Evolutionary conservation across 176 grass and related monocot species (phyloP).

Genomic region (Guadua angustifolia): DNA sequence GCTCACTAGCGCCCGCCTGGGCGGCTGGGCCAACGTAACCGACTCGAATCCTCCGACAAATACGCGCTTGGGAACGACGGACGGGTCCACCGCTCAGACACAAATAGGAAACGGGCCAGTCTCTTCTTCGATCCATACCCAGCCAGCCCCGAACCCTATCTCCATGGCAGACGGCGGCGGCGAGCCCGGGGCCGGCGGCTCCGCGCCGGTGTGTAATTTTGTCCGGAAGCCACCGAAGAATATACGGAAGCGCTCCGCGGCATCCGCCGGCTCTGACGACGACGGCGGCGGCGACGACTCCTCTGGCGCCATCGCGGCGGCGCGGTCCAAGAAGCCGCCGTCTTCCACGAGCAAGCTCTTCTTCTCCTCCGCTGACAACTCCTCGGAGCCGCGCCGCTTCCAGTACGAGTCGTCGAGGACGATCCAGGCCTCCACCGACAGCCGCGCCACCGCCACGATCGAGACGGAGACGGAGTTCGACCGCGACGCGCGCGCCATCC

Average conservation of each 20-base stretch:
- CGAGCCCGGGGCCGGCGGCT: slow-evolving; percentile 31
- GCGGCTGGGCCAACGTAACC: neutral
- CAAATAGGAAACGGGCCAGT: neutral
- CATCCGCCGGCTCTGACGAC: slow-evolving; percentile 48
- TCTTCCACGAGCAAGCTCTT: slow-evolving; percentile 57
- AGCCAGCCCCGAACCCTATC: slow-evolving; percentile 18
- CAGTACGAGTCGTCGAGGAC: slow-evolving; percentile 78
- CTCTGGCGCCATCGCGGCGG: slow-evolving; percentile 40
- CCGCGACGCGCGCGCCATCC: slow-evolving; percentile 75
- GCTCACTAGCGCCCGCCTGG: neutral
- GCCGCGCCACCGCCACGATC: slow-evolving; percentile 67
- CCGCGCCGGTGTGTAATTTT: slow-evolving; percentile 64
- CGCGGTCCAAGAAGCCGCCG: slow-evolving; percentile 47
- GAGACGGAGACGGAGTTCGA: slow-evolving; percentile 87
- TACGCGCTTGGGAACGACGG: neutral
- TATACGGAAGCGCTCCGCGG: slow-evolving; percentile 68
- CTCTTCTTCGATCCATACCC: neutral
- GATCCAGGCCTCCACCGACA: slow-evolving; percentile 80
- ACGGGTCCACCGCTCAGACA: neutral
- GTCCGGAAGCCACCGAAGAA: slow-evolving; percentile 76
- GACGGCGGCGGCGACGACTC: slow-evolving; percentile 16
- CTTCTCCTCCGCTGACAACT: slow-evolving; percentile 61
- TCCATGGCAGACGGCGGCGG: slow-evolving; percentile 43
- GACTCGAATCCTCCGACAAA: neutral
- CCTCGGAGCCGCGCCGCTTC: slow-evolving; percentile 53